Base-by-base conservation (phyloP, 1,284 basidiomycete genomes). In the Pseudomicrostroma phylloplanum region DNA sequence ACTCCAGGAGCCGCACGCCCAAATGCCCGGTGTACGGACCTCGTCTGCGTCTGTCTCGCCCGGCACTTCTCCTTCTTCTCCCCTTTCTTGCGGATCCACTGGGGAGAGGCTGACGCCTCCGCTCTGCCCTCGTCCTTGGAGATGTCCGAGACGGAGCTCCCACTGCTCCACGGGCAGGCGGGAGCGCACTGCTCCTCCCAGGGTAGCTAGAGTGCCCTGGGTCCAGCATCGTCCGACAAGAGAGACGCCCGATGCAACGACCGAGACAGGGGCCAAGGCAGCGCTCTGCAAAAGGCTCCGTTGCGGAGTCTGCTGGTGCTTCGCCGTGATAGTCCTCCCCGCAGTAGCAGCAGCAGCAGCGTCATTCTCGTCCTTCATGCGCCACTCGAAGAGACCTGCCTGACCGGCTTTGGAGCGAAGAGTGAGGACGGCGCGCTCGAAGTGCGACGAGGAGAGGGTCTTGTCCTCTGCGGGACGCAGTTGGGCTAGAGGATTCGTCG, bases 381-480 rank as follows among this genome's bases (percentile, higher is more conserved):
- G 25, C 54, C 54, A 63, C 9, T 60, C 59, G 60, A 68, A 72
- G 17, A 72, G 61, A 19, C 40, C 15, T 1, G 54, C 36, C 6
- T 64, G 67, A 1, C 58, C 61, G 1, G 51, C 36, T 13, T 65
- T 58, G 9, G 58, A 60, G 1, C 23, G 15, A 9, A 63, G 19
- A 0, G 64, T 62, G 17, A 75, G 66, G 7, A 78, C 67, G 6
- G 69, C 74, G 1, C 76, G 59, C 49, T 73, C 65, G 57, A 78
- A 78, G 0, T 57, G 55, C 40, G 69, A 68, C 1, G 48, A 12
- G 21, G 66, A 65, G 12, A 78, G 57, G 11, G 68, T 57, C 6
- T 19, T 48, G 6, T 60, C 41, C 1, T 62, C 53, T 2, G 39
- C 23, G 1, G 76, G 76, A 1, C 57, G 17, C 6, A 73, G 61